phyloP scores from a whole-genome alignment of 2,329 filamentous ascomycete genomes.

The Ceratocystis alfenasii region DNA sequence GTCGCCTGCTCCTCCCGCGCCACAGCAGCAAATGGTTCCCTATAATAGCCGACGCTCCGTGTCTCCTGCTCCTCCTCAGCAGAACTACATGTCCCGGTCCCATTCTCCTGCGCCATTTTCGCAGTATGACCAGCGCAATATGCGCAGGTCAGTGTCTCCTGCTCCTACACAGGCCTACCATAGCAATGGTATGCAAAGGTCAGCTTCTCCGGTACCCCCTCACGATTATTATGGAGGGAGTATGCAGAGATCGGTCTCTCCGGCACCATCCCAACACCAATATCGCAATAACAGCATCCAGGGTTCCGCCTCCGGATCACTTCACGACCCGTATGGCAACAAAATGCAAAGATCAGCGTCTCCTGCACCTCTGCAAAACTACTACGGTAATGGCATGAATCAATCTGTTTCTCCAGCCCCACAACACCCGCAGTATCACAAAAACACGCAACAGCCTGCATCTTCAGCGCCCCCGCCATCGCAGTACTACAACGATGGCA shows the following conservation, averaged over 20 bases:
- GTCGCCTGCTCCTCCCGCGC: slow-evolving; percentile 30
- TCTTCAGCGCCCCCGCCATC: slow-evolving; percentile 15
- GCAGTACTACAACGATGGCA: slow-evolving; percentile 22
- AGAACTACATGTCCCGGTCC: slow-evolving; percentile 18
- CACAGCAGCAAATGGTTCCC: slow-evolving; percentile 18
- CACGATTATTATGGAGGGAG: slow-evolving; percentile 26
- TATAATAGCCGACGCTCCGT: slow-evolving; percentile 25
- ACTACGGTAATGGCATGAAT: slow-evolving; percentile 16
- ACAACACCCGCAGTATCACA: slow-evolving; percentile 21
- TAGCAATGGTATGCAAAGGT: slow-evolving; percentile 26
- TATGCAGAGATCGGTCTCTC: slow-evolving; percentile 21
- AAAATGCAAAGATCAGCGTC: slow-evolving; percentile 24
- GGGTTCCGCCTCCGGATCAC: slow-evolving; percentile 24
- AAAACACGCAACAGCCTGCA: slow-evolving; percentile 25
- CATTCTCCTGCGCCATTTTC: slow-evolving; percentile 26
- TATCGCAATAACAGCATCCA: slow-evolving; percentile 18
- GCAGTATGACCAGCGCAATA: slow-evolving; percentile 23
- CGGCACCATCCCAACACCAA: slow-evolving; percentile 20
- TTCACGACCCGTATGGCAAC: slow-evolving; percentile 27
- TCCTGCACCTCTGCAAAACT: slow-evolving; percentile 17
- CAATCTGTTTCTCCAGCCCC: slow-evolving; percentile 25
- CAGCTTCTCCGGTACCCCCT: slow-evolving; percentile 32
- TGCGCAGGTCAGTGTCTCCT: slow-evolving; percentile 20
- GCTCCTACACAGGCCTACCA: slow-evolving; percentile 19
- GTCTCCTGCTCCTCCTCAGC: slow-evolving; percentile 21